phyloP scores from a whole-genome alignment of 768 basidiomycete genomes.

The Boletus rex-veris region DNA sequence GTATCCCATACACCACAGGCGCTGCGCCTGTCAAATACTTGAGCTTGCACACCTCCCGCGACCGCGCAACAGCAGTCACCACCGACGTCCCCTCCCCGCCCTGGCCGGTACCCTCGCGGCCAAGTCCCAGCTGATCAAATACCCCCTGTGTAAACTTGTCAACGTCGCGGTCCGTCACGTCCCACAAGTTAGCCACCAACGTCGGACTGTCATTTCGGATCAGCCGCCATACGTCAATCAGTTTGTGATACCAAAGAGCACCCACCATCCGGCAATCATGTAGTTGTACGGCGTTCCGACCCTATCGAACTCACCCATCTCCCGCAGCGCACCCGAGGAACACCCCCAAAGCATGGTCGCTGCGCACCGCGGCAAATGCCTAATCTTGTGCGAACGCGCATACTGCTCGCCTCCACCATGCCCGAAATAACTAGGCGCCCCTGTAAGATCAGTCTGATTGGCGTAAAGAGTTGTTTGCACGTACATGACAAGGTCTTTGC shows the following conservation, averaged over 20 bases:
- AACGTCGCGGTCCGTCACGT: conserved; percentile 96
- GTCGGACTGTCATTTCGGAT: conserved; percentile 59
- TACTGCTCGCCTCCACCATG: conserved; percentile 97
- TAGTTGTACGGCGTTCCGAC: conserved; percentile 92
- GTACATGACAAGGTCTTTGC: conserved; percentile 86
- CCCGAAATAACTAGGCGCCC: conserved; percentile 78
- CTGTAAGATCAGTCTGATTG: background rate
- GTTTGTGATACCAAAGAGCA: conserved; percentile 11
- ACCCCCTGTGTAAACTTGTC: conserved; percentile 88
- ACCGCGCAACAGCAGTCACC: conserved; percentile 73
- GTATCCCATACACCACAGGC: conserved; percentile 92
- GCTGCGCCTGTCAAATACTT: conserved; percentile 94
- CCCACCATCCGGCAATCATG: conserved; percentile 96
- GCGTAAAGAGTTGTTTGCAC: conserved; percentile 31
- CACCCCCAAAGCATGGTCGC: conserved; percentile 98
- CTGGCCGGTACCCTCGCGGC: conserved; percentile 18
- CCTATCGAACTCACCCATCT: conserved; percentile 94
- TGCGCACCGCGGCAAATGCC: conserved; percentile 80
- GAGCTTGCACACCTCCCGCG: conserved; percentile 81
- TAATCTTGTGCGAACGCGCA: conserved; percentile 80
- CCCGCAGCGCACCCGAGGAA: conserved; percentile 83
- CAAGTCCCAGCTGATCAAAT: conserved; percentile 66
- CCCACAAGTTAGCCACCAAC: conserved; percentile 94
- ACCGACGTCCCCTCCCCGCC: conserved; percentile 40
- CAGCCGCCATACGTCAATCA: background rate